Conservation (phyloP, 257 asterid genomes). For the Petunia axillaris region DNA sequence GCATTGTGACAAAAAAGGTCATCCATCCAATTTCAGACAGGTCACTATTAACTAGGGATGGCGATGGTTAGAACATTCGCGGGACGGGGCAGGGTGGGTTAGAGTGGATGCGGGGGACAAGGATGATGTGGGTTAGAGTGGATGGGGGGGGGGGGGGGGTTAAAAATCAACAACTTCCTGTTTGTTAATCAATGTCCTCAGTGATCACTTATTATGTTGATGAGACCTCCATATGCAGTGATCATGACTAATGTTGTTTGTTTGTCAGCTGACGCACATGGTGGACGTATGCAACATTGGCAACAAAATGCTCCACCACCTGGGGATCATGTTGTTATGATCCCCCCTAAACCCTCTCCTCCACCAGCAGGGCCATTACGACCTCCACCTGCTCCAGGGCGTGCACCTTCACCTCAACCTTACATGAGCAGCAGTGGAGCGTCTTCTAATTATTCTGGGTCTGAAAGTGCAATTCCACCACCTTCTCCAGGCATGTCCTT, state of each 20-base stretch:
- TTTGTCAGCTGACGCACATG: slow-evolving; percentile 39
- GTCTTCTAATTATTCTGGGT: slow-evolving; percentile 70
- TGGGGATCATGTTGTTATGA: slow-evolving; percentile 26
- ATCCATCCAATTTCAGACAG: too few relatives aligned
- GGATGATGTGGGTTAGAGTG: neutral
- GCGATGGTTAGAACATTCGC: too few relatives aligned
- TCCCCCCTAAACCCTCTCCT: slow-evolving; percentile 37
- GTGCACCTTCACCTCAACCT: slow-evolving; percentile 47
- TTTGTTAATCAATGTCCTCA: neutral
- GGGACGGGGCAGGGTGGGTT: too few relatives aligned
- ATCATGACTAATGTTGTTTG: neutral
- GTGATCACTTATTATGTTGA: neutral
- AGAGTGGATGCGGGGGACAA: too few relatives aligned
- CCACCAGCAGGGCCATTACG: slow-evolving; percentile 31
- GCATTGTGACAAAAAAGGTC: too few relatives aligned
- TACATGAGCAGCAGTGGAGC: slow-evolving; percentile 75
- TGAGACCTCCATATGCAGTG: neutral
- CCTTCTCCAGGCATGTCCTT: slow-evolving; percentile 67
- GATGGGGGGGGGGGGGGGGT: neutral
- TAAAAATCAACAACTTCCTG: neutral
- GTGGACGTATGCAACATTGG: slow-evolving; percentile 37
- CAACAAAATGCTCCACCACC: slow-evolving; percentile 42
- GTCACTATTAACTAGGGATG: too few relatives aligned
- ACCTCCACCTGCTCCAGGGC: slow-evolving; percentile 40
- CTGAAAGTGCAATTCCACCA: slow-evolving; percentile 57